These are phyloP conservation scores for Boeremia exigua DNA, from an alignment of 2,329 filamentous ascomycete species.

Conservation along the genomic window DNA sequence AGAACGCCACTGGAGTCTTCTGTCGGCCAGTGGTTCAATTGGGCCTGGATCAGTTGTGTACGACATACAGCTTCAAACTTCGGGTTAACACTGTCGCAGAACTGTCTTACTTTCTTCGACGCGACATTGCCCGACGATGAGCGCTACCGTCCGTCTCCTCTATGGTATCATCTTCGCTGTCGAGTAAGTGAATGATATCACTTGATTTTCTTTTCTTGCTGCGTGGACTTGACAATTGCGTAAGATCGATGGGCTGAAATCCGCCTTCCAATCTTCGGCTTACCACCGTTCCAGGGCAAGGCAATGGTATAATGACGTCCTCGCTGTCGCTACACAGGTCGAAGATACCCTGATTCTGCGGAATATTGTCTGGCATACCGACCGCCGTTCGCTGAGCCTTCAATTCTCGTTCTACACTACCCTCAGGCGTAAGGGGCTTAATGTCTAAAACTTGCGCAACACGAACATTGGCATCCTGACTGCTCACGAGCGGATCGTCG, in stretches of 20 bases:
- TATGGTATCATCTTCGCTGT: not conserved
- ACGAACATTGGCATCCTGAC: not conserved
- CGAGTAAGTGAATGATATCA: not conserved
- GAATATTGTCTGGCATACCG: not conserved
- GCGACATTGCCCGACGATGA: not conserved
- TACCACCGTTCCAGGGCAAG: not conserved
- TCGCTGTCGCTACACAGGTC: not conserved
- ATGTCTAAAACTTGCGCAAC: not conserved
- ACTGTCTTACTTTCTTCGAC: not conserved
- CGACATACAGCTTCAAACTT: not conserved
- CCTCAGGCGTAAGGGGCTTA: not conserved
- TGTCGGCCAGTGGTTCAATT: conserved; percentile 20
- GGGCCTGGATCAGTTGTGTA: not conserved
- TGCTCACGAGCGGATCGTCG: not conserved
- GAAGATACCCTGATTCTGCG: not conserved
- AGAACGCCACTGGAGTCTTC: conserved; percentile 18
- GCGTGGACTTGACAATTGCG: not conserved
- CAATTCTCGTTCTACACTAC: not conserved
- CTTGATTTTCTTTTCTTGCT: not conserved
- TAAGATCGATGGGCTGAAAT: not conserved
- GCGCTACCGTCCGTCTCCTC: not conserved
- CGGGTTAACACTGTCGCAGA: not conserved
- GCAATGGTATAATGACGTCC: too few species aligned
- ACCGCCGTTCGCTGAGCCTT: not conserved
- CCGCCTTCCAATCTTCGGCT: not conserved